Conservation (phyloP, 257 asterid genomes). For the Solanum paucissectum region DNA sequence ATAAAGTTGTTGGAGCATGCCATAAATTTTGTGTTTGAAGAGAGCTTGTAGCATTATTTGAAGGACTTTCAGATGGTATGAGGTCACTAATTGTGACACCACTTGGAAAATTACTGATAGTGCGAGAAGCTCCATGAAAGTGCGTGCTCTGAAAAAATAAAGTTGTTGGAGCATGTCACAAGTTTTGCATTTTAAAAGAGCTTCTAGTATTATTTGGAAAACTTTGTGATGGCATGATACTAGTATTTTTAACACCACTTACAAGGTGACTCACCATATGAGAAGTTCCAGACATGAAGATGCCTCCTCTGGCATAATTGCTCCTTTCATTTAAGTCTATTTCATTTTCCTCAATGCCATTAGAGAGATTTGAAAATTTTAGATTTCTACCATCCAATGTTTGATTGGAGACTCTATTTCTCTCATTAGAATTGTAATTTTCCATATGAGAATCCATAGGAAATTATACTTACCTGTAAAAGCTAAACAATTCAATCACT, state of each 20-base stretch:
- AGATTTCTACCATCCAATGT: background rate
- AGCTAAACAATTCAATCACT: background rate
- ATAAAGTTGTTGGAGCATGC: background rate
- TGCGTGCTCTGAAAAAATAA: background rate
- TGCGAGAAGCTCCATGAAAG: background rate
- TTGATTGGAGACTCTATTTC: background rate
- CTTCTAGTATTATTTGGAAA: background rate
- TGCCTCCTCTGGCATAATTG: background rate
- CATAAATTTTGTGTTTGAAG: background rate
- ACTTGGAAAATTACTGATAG: background rate
- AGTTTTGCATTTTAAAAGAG: background rate
- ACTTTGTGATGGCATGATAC: background rate
- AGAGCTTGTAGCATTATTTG: background rate
- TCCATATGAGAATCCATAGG: background rate
- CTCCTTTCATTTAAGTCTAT: background rate
- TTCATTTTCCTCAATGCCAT: background rate
- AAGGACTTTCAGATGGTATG: background rate
- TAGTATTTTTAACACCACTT: background rate
- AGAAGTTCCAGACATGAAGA: background rate
- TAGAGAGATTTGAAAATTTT: too few relatives aligned
- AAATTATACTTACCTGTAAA: background rate
- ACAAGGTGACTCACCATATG: background rate
- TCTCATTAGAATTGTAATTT: background rate
- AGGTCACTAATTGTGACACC: background rate
- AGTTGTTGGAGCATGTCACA: background rate